Conservation (phyloP, 345 rosid genomes). For the Ricinus communis region DNA sequence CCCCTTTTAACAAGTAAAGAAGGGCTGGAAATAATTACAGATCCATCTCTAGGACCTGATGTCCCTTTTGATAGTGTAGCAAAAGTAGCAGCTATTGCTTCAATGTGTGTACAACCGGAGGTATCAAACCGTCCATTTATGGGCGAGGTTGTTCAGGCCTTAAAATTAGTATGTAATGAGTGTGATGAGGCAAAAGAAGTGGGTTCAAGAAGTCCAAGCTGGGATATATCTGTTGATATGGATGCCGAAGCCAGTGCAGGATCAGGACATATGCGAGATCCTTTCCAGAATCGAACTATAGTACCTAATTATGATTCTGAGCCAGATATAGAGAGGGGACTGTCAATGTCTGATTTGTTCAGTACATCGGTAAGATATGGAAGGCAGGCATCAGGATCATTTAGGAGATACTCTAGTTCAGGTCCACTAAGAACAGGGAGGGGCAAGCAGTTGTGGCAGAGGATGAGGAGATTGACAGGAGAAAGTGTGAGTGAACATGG, state of each 20-base stretch:
- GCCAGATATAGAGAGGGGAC: conserved; percentile 64
- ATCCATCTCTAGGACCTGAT: conserved; percentile 61
- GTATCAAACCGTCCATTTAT: conserved; percentile 94
- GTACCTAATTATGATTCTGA: conserved; percentile 52
- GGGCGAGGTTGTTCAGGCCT: conserved; percentile 99
- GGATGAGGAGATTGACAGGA: conserved; percentile 50
- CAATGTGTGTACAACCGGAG: conserved; percentile 96
- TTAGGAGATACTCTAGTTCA: conserved; percentile 65
- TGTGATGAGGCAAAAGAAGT: conserved; percentile 77
- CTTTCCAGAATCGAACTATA: conserved; percentile 32
- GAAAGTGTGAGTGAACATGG: conserved; percentile 77
- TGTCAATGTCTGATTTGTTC: conserved; percentile 47
- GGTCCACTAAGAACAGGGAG: conserved; percentile 60
- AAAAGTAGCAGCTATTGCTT: conserved; percentile 92
- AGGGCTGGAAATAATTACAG: conserved; percentile 68
- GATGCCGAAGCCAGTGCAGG: conserved; percentile 43
- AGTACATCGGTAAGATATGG: conserved; percentile 43
- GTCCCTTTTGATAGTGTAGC: conserved; percentile 75
- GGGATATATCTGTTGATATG: conserved; percentile 47
- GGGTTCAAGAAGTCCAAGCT: conserved; percentile 52
- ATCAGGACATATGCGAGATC: conserved; percentile 42
- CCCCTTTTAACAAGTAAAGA: conserved; percentile 72
- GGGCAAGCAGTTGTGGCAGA: conserved; percentile 63
- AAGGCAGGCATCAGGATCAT: conserved; percentile 41
- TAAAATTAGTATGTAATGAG: conserved; percentile 82